Percentiles rank a stretch among this genome's conserved stretches.
phyloP scores from a whole-genome alignment of 345 rosid genomes.

The Toxicodendron radicans region DNA sequence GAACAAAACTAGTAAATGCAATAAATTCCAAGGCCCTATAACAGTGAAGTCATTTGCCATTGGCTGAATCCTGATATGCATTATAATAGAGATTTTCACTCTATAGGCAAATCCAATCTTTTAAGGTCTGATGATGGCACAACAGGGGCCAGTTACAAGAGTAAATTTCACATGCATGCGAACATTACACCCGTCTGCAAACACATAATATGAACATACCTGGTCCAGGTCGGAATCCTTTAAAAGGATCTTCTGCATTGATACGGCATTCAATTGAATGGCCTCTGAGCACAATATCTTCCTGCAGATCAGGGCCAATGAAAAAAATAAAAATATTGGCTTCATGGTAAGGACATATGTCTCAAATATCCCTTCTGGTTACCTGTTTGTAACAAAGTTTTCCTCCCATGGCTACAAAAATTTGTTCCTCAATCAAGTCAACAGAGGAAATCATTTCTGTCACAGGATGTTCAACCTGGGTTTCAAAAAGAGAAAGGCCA shows the following conservation, averaged over 20 bases:
- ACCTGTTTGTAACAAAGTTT: constrained; percentile 90
- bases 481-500: constrained; percentile 13
- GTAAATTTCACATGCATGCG: background rate
- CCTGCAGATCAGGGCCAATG: constrained; percentile 45
- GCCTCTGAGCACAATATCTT: constrained; percentile 90
- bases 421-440: constrained; percentile 98
- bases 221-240: constrained; percentile 97
- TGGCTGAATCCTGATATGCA: background rate
- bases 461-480: constrained; percentile 97
- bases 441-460: constrained; percentile 98
- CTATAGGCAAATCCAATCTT: background rate
- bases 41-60: background rate
- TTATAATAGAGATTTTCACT: background rate
- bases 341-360: background rate
- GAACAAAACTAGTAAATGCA: background rate
- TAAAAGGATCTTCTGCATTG: constrained; percentile 98
- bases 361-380: constrained; percentile 10
- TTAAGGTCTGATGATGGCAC: background rate
- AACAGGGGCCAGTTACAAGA: background rate
- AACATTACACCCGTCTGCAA: background rate
- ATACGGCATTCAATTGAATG: constrained; percentile 99
- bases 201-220: constrained; percentile 39
- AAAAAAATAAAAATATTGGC: background rate
- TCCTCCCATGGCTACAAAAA: constrained; percentile 97
- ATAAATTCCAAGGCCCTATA: background rate